Conservation (phyloP, 1,284 basidiomycete genomes). For the Taiwanofungus camphoratus region DNA sequence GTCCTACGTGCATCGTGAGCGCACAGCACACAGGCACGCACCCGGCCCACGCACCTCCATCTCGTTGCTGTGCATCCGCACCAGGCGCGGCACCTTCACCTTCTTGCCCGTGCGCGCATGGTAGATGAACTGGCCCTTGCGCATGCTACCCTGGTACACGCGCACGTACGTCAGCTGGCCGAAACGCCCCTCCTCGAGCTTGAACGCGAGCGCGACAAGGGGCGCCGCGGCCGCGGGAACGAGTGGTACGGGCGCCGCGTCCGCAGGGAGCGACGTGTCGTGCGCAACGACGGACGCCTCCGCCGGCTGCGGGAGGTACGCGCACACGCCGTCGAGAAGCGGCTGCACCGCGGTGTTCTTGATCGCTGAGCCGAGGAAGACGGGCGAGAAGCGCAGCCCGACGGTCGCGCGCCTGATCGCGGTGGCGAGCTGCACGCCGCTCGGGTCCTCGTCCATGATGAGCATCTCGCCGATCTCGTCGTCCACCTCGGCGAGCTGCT, state of each 20-base stretch:
- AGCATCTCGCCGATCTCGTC: conserved; percentile 91
- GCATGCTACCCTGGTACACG: conserved; percentile 95
- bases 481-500: conserved; percentile 94
- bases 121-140: conserved; percentile 81
- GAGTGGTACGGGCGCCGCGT: conserved; percentile 69
- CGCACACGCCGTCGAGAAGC: conserved; percentile 90
- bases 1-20: too few species aligned
- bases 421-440: conserved; percentile 67
- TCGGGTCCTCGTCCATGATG: conserved; percentile 80
- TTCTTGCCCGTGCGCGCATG: conserved; percentile 96
- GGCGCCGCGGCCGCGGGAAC: conserved; percentile 81
- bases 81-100: conserved; percentile 96
- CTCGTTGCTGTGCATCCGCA: conserved; percentile 98
- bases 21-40: not conserved
- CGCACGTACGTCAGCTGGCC: conserved; percentile 99
- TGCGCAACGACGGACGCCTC: conserved; percentile 81
- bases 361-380: conserved; percentile 96
- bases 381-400: conserved; percentile 88
- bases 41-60: conserved; percentile 72
- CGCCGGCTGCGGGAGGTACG: conserved; percentile 91
- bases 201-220: conserved; percentile 95
- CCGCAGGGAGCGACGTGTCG: conserved; percentile 68
- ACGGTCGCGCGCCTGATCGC: conserved; percentile 91
- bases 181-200: conserved; percentile 96
- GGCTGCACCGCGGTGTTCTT: conserved; percentile 98